Evolutionary conservation across 1,139 yeast species (phyloP).

Genomic region (Chernovozyma sophiae-reginae): DNA sequence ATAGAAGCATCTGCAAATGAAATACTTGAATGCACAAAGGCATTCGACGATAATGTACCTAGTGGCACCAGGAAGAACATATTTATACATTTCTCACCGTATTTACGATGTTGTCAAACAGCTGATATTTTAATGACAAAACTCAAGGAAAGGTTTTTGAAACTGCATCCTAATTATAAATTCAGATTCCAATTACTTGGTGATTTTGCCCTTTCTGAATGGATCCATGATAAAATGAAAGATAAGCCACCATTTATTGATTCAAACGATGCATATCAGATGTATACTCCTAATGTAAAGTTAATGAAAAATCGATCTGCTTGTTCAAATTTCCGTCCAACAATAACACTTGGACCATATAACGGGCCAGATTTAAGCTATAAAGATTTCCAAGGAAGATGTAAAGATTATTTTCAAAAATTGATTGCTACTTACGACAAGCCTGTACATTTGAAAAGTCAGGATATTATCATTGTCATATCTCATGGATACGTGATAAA

Average conservation of each 20-base stretch:
- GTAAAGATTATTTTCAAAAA: conserved; percentile 41
- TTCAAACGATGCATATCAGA: conserved; percentile 45
- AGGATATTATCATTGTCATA: conserved; percentile 38
- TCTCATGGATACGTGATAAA: conserved; percentile 44
- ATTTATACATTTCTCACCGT: conserved; percentile 43
- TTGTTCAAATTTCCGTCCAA: conserved; percentile 43
- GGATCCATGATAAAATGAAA: conserved; percentile 46
- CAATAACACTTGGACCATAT: conserved; percentile 44
- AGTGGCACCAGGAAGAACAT: conserved; percentile 28
- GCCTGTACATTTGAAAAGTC: conserved; percentile 28
- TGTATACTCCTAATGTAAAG: conserved; percentile 46
- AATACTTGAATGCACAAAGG: conserved; percentile 22
- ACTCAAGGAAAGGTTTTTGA: conserved; percentile 21
- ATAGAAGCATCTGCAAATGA: conserved; percentile 28
- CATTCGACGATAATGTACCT: conserved; percentile 18
- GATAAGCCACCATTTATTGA: conserved; percentile 43
- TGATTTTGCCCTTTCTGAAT: conserved; percentile 46
- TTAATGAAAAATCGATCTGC: conserved; percentile 30
- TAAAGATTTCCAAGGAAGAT: conserved; percentile 39
- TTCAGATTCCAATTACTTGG: conserved; percentile 39
- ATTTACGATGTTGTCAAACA: conserved; percentile 43
- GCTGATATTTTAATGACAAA: conserved; percentile 38
- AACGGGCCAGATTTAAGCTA: conserved; percentile 43
- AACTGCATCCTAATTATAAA: conserved; percentile 29
- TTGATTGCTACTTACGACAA: conserved; percentile 44